Base-by-base conservation (phyloP, 2,329 filamentous ascomycete species). In the Stagonosporopsis chrysanthemi region DNA sequence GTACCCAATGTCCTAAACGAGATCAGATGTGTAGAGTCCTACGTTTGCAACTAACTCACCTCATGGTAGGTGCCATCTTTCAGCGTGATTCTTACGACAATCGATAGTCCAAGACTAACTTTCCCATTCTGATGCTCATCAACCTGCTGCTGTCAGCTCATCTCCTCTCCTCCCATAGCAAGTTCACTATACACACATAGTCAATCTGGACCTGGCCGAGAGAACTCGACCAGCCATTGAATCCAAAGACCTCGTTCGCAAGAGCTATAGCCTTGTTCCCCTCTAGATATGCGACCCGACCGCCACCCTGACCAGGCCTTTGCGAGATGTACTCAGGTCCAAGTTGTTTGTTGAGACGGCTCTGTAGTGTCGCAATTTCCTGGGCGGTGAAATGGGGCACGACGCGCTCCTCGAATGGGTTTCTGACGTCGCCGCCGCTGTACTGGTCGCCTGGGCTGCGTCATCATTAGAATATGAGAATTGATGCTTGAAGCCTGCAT, bases 171-270 rank as follows among this genome's bases (percentile, higher is more conserved):
- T 41, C 17, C 35, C 38, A 23, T 44, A 31, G 15, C 31, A 35
- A 48, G 6, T 14, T 9, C 17, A n/a, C 3, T 29, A n/a, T 31
- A 75, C 81, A 62, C 72, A 87, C 91, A 77, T 96, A 98, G 77
- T 99, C 95, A 58, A 98, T 90, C 73, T 96, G 90, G 35, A 97
- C 90, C 72, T 96, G 92, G 72, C 94, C 91, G 58, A 99, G 95
- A n/a, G 90, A 90, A 53, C 91, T 96, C 9, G 91, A 97, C 95
- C 95, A 99, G 68, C 93, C 93, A 78, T 97, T 97, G 81, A 97
- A 97, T 9, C 93, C 93, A 79, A 97, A 97, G 1, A 97, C 88
- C 75, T 97, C 91, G 70, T 97, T 97, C 51, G 93, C 93, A 49
- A 97, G 88, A 56, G 91, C 90, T 75, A 99, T 99, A 72, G 90